Evolutionary conservation across 1,284 basidiomycete genomes (phyloP).

Genomic region (Malassezia furfur): DNA sequence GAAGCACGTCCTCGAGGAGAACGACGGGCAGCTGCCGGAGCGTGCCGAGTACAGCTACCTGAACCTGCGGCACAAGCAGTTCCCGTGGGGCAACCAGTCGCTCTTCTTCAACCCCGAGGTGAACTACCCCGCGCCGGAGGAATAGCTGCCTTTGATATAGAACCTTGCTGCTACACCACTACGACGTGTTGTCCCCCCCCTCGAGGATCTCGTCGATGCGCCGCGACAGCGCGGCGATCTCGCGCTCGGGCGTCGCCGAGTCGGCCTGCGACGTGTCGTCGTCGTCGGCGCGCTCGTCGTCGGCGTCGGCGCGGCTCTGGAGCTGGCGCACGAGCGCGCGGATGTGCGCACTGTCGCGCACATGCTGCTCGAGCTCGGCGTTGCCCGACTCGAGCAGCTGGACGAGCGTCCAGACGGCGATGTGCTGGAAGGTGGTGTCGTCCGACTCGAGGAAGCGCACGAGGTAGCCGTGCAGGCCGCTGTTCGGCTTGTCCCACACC

Average conservation of each 20-base stretch:
- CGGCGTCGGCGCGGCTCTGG: slow-evolving; percentile 18
- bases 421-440: slow-evolving; percentile 99
- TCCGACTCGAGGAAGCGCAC: slow-evolving; percentile 85
- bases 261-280: slow-evolving; percentile 30
- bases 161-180: background rate
- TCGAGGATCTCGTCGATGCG: slow-evolving; percentile 43
- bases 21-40: slow-evolving; percentile 33
- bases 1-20: slow-evolving; percentile 38
- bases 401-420: slow-evolving; percentile 88
- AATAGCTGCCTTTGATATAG: slow-evolving; percentile 2
- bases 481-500: slow-evolving; percentile 95
- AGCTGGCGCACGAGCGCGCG: slow-evolving; percentile 38
- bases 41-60: slow-evolving; percentile 41
- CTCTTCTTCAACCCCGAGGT: slow-evolving; percentile 41
- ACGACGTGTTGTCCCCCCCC: slow-evolving; percentile 18
- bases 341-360: slow-evolving; percentile 34
- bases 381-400: slow-evolving; percentile 89
- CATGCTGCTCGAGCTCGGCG: slow-evolving; percentile 49
- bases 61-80: slow-evolving; percentile 16
- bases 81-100: slow-evolving; percentile 41
- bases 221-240: slow-evolving; percentile 38
- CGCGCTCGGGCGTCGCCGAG: slow-evolving; percentile 34
- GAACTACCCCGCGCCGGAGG: slow-evolving; percentile 26
- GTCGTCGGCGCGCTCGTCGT: slow-evolving; percentile 22
- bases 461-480: slow-evolving; percentile 89